These are phyloP conservation scores for Fusarium sp. DNA, from an alignment of 2,329 filamentous ascomycete genomes.

Conservation along the genomic window DNA sequence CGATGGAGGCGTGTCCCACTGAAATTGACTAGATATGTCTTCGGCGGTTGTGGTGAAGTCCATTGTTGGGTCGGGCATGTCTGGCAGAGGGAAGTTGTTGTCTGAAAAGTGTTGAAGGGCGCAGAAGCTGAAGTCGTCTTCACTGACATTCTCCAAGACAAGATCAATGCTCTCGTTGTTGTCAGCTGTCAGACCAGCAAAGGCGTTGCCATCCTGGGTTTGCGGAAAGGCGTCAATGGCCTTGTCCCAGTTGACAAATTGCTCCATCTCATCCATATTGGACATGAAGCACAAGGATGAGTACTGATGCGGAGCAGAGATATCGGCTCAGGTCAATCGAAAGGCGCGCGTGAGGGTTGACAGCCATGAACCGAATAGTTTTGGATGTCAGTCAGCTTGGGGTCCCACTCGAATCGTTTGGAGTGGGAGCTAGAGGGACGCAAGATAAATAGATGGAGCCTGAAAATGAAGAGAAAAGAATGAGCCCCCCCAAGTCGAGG, in stretches of 20 bases:
- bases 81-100: slow-evolving; percentile 46
- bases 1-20: slow-evolving; percentile 53
- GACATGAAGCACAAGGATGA: slow-evolving; percentile 42
- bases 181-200: slow-evolving; percentile 48
- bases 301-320: slow-evolving; percentile 16
- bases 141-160: slow-evolving; percentile 62
- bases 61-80: slow-evolving; percentile 44
- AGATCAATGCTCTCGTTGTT: slow-evolving; percentile 57
- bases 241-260: slow-evolving; percentile 70
- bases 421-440: slow-evolving; percentile 8
- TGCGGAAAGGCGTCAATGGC: slow-evolving; percentile 51
- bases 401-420: slow-evolving; percentile 20
- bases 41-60: slow-evolving; percentile 36
- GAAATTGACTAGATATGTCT: slow-evolving; percentile 29
- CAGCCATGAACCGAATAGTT: slow-evolving; percentile 15
- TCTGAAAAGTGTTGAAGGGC: slow-evolving; percentile 65
- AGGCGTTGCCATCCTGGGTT: slow-evolving; percentile 43
- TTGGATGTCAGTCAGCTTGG: slow-evolving; percentile 7
- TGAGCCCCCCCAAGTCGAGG: slow-evolving; percentile 15
- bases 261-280: slow-evolving; percentile 63
- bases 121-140: slow-evolving; percentile 67
- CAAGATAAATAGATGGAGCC: background rate
- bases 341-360: slow-evolving; percentile 36
- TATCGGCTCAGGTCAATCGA: slow-evolving; percentile 32
- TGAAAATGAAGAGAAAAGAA: slow-evolving; percentile 17